Conservation (phyloP, 2,329 filamentous ascomycete species). For the Arachnopeziza araneosa region DNA sequence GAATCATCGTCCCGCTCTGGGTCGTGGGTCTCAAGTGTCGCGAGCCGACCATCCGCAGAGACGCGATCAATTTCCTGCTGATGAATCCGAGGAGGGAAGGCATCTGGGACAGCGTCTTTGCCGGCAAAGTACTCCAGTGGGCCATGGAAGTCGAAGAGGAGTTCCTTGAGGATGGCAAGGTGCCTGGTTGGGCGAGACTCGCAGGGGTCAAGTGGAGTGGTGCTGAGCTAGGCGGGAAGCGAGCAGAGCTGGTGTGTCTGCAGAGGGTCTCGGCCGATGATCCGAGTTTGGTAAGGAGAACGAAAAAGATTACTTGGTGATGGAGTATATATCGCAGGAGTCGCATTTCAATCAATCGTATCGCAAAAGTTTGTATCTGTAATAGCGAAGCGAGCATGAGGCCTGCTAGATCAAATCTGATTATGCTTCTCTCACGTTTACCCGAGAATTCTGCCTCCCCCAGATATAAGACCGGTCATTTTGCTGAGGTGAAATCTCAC, state of each 20-base stretch:
- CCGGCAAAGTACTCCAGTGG: conserved; percentile 20
- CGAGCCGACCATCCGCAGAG: conserved; percentile 19
- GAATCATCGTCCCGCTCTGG: conserved; percentile 28
- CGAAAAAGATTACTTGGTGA: conserved; percentile 12
- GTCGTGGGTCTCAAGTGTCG: conserved; percentile 28
- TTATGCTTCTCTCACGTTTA: too few species aligned
- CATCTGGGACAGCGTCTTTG: conserved; percentile 29
- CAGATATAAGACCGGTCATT: too few species aligned
- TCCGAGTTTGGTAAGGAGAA: conserved; percentile 5
- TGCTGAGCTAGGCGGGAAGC: conserved; percentile 4
- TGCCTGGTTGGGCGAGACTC: conserved; percentile 17
- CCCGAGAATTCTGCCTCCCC: too few species aligned
- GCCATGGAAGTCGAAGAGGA: conserved; percentile 34
- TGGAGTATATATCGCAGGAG: too few species aligned
- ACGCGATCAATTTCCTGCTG: conserved; percentile 24
- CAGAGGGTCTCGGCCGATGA: conserved; percentile 6
- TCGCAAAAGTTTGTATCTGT: too few species aligned
- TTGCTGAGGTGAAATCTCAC: too few species aligned
- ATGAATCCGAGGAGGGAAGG: conserved; percentile 26
- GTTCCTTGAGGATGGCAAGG: conserved; percentile 10
- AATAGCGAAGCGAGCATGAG: too few species aligned
- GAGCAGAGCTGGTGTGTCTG: conserved; percentile 7
- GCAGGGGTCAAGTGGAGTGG: conserved; percentile 9
- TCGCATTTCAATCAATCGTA: too few species aligned
- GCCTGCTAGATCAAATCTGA: too few species aligned